phyloP scores from a whole-genome alignment of 108 stramenopile species.

The Nitzschia sp. region DNA sequence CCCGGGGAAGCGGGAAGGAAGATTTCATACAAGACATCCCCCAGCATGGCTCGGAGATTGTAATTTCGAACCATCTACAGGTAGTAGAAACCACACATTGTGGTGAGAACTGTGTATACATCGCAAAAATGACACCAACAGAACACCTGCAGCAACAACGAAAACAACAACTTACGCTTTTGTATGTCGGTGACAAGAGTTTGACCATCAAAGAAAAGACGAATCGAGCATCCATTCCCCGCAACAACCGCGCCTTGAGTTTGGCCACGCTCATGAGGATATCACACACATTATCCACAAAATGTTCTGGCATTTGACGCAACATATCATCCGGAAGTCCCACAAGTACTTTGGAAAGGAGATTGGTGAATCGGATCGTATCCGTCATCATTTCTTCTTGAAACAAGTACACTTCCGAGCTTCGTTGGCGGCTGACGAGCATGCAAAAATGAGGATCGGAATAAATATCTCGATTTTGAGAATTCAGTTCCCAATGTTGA shows the following conservation, averaged over 20 bases:
- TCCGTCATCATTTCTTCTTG: constrained; percentile 69
- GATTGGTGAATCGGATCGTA: constrained; percentile 64
- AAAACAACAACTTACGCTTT: constrained; percentile 39
- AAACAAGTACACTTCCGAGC: constrained; percentile 66
- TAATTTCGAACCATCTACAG: constrained; percentile 85
- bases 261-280: constrained; percentile 64
- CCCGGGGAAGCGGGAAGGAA: constrained; percentile 75
- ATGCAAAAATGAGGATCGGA: constrained; percentile 73
- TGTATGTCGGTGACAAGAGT: constrained; percentile 69
- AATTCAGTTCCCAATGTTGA: constrained; percentile 54
- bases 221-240: constrained; percentile 62
- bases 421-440: constrained; percentile 52
- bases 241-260: constrained; percentile 53
- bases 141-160: neutral
- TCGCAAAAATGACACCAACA: no score
- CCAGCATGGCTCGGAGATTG: constrained; percentile 93
- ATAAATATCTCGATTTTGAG: constrained; percentile 51
- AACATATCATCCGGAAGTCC: constrained; percentile 53
- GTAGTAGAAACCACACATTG: neutral
- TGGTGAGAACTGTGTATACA: no score
- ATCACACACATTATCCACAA: constrained; percentile 79
- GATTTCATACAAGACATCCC: constrained; percentile 87
- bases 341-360: constrained; percentile 63
- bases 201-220: constrained; percentile 75
- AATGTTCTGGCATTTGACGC: constrained; percentile 75